Evolutionary conservation across 768 basidiomycete genomes (phyloP).

Genomic region (Daedaleopsis sinensis): DNA sequence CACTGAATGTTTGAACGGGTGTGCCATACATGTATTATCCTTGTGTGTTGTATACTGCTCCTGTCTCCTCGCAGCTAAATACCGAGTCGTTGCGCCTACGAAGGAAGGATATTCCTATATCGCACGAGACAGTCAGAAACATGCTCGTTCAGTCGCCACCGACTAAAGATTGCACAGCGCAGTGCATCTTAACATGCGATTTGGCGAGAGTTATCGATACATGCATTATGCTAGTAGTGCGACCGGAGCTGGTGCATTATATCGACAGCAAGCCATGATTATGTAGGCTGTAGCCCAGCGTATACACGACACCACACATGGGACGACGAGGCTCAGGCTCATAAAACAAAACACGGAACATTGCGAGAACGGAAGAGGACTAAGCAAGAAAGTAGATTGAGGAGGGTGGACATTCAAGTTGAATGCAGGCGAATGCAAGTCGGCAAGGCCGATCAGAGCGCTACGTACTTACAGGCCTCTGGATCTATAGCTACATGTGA

Average conservation of each 20-base stretch:
- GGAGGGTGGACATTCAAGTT: neutral
- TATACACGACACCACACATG: neutral
- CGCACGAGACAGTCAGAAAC: too few relatives aligned
- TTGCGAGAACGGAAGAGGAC: neutral
- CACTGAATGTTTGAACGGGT: conserved; percentile 32
- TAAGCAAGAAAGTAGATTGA: neutral
- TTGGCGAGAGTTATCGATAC: neutral
- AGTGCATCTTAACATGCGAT: too few relatives aligned
- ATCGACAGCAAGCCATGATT: neutral
- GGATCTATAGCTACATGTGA: neutral
- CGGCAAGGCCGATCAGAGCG: neutral
- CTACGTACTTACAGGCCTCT: too few relatives aligned
- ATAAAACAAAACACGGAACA: neutral
- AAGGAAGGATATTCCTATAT: too few relatives aligned
- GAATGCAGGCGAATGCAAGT: neutral
- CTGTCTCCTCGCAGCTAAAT: too few relatives aligned
- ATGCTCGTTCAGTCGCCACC: too few relatives aligned
- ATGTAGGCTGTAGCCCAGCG: neutral
- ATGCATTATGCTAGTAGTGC: neutral
- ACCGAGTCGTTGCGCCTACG: too few relatives aligned
- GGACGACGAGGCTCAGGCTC: neutral
- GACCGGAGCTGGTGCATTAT: neutral
- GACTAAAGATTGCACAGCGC: too few relatives aligned
- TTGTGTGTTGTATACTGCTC: too few relatives aligned
- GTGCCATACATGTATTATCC: too few relatives aligned